Evolutionary conservation across 2,329 filamentous ascomycete species (phyloP).

Genomic region (Aspergillus novoparasiticus): DNA sequence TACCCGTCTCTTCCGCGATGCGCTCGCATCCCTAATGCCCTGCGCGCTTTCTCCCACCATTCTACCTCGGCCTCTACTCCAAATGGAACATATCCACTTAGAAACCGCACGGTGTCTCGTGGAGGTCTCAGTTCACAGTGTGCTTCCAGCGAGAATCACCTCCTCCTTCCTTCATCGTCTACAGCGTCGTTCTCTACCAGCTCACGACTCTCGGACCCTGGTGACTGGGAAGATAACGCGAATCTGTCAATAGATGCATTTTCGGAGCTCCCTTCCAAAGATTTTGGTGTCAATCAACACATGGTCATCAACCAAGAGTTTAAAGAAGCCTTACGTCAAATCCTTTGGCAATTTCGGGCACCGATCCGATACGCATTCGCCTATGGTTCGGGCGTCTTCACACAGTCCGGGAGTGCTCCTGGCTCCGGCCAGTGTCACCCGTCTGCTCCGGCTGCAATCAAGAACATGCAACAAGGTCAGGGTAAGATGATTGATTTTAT

Average conservation of each 20-base stretch:
- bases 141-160: conserved; percentile 14
- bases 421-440: conserved; percentile 63
- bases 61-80: conserved; percentile 20
- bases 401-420: conserved; percentile 62
- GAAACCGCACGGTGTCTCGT: conserved; percentile 21
- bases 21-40: conserved; percentile 19
- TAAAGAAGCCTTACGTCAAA: conserved; percentile 82
- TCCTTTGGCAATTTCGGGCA: conserved; percentile 87
- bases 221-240: conserved; percentile 76
- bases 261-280: conserved; percentile 72
- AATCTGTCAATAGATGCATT: conserved; percentile 73
- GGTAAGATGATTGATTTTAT: conserved; percentile 99
- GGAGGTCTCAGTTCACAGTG: conserved; percentile 17
- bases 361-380: conserved; percentile 96
- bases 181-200: conserved; percentile 36
- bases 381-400: conserved; percentile 95
- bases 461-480: conserved; percentile 80
- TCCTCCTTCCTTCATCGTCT: conserved; percentile 21
- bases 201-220: conserved; percentile 33
- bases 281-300: conserved; percentile 94
- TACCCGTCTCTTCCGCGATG: conserved; percentile 22
- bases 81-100: conserved; percentile 17
- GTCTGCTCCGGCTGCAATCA: conserved; percentile 76
- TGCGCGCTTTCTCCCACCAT: conserved; percentile 36
- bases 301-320: conserved; percentile 95